phyloP scores from a whole-genome alignment of 129 eudicot genomes.

The Solidago caesia region DNA sequence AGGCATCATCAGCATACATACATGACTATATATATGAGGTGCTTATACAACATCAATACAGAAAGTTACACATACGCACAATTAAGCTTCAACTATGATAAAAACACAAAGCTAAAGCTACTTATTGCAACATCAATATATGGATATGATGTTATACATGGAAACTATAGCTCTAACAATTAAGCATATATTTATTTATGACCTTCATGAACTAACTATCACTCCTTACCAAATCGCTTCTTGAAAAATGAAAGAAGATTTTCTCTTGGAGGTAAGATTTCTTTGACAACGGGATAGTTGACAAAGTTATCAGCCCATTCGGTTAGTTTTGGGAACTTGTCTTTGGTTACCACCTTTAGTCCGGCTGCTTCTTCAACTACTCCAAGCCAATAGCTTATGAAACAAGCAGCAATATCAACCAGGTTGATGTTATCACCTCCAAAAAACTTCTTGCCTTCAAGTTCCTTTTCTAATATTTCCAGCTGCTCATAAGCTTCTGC shows the following conservation, averaged over 20 bases:
- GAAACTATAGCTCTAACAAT: too few species aligned
- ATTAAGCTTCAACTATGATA: too few species aligned
- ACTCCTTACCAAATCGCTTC: conserved; percentile 8
- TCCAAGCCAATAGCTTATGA: conserved; percentile 30
- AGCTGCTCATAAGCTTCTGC: conserved; percentile 26
- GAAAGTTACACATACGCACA: too few species aligned
- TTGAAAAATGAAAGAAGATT: neutral
- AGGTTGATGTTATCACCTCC: conserved; percentile 37
- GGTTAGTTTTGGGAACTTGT: conserved; percentile 22
- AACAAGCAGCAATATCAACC: conserved; percentile 30
- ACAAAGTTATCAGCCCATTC: conserved; percentile 30
- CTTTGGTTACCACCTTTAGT: conserved; percentile 18
- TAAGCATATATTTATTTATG: too few species aligned
- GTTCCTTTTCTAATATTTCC: conserved; percentile 13
- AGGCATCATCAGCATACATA: too few species aligned
- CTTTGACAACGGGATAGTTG: conserved; percentile 18
- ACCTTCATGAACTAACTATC: neutral
- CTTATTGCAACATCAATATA: too few species aligned
- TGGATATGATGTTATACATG: too few species aligned
- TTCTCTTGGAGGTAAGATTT: conserved; percentile 33
- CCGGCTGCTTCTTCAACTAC: conserved; percentile 17
- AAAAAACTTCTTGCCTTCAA: conserved; percentile 25
- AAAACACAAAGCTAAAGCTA: too few species aligned
- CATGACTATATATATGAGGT: too few species aligned
- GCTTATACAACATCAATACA: too few species aligned